Percentiles rank a stretch among this genome's conserved stretches.
phyloP scores from a whole-genome alignment of 768 basidiomycete species.

The Russula sp. region DNA sequence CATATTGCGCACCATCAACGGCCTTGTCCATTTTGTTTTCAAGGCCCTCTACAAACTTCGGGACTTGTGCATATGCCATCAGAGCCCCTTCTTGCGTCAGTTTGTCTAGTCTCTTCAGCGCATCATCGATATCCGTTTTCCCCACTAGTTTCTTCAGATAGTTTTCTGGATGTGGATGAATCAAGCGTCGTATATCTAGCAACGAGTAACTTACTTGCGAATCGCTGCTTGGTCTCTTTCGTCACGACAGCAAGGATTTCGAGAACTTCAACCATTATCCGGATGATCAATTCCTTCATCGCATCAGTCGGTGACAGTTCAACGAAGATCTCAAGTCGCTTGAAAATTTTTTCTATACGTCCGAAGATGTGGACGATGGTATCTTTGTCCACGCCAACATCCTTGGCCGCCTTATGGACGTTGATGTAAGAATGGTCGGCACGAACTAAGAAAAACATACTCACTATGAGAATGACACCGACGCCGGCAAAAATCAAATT shows the following conservation, averaged over 20 bases:
- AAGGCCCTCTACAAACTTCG: background rate
- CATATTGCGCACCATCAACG: background rate
- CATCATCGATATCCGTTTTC: background rate
- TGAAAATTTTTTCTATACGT: background rate
- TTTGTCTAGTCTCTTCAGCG: background rate
- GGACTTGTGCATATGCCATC: background rate
- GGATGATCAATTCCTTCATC: background rate
- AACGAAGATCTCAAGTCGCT: too few relatives aligned
- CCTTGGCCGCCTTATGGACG: background rate
- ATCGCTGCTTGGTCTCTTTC: background rate
- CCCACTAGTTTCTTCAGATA: background rate
- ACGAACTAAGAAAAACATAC: too few relatives aligned
- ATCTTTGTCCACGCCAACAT: background rate
- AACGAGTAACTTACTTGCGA: background rate
- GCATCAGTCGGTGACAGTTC: too few relatives aligned
- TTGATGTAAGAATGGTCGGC: too few relatives aligned
- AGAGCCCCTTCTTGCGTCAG: too few relatives aligned
- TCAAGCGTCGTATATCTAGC: background rate
- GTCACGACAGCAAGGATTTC: background rate
- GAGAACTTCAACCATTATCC: background rate
- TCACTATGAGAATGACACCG: too few relatives aligned
- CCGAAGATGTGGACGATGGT: background rate
- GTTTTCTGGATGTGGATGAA: background rate
- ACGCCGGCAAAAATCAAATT: too few relatives aligned
- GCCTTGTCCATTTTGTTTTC: background rate